Evolutionary conservation across 768 basidiomycete genomes (phyloP).

Genomic region (Mycena crocata): DNA sequence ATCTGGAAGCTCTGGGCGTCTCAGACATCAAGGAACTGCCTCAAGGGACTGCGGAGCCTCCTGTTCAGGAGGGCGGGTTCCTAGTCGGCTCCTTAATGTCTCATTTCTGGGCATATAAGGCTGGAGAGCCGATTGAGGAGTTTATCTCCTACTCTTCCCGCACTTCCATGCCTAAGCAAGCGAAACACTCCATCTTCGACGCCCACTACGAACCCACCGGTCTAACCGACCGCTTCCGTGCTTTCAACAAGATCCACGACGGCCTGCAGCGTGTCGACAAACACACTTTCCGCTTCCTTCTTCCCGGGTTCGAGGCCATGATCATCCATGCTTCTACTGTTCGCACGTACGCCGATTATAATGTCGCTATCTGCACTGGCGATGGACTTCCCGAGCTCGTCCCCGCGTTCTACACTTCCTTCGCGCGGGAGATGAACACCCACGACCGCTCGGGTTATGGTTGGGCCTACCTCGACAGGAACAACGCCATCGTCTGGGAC

Average conservation of each 20-base stretch:
- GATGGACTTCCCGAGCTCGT: too few relatives aligned
- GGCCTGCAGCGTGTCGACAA: background rate
- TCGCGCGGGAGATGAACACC: background rate
- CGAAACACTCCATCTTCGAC: background rate
- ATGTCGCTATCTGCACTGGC: background rate
- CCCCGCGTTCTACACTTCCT: background rate
- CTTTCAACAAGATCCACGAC: background rate
- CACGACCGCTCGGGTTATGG: background rate
- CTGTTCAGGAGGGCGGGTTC: background rate
- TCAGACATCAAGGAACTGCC: background rate
- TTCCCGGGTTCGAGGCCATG: background rate
- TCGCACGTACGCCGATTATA: background rate
- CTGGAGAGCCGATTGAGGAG: background rate
- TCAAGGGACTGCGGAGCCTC: too few relatives aligned
- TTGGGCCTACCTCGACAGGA: too few relatives aligned
- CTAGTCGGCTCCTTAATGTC: background rate
- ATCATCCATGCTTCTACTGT: background rate
- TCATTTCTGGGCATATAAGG: background rate
- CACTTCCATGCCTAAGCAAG: background rate
- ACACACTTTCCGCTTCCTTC: background rate
- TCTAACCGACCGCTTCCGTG: background rate
- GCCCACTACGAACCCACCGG: background rate
- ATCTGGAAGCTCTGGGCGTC: slow-evolving; percentile 45
- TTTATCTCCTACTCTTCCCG: background rate
- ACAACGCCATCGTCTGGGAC: background rate